These are phyloP conservation scores for Tubosaeta sp. DNA, from an alignment of 768 basidiomycete species.

Conservation along the genomic window DNA sequence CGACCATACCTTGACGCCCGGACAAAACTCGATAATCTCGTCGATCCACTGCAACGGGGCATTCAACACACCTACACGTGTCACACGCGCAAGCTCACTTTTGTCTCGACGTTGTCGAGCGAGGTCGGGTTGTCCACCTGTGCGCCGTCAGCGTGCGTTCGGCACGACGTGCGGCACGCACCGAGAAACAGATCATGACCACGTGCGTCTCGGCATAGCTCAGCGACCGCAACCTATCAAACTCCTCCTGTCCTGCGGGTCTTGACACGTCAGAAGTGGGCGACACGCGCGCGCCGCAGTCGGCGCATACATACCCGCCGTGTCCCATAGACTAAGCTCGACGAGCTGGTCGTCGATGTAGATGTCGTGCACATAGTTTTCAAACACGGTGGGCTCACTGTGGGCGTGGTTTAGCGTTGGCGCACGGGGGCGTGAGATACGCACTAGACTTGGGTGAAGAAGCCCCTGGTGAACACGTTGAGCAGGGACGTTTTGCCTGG, in stretches of 20 bases:
- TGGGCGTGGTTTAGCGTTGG: neutral
- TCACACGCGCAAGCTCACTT: conserved; percentile 42
- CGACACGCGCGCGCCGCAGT: neutral
- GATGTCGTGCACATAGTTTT: conserved; percentile 93
- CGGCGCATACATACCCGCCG: conserved; percentile 61
- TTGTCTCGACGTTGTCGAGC: conserved; percentile 91
- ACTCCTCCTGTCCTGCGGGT: conserved; percentile 84
- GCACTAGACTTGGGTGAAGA: conserved; percentile 93
- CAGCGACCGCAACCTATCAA: conserved; percentile 89
- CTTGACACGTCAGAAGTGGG: conserved; percentile 32
- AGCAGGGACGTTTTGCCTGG: conserved; percentile 78
- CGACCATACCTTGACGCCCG: conserved; percentile 78
- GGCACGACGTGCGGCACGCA: conserved; percentile 31
- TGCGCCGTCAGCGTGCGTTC: neutral
- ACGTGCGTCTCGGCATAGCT: conserved; percentile 97
- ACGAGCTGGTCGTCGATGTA: conserved; percentile 82
- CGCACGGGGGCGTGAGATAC: conserved; percentile 24
- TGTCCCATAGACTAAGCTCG: conserved; percentile 96
- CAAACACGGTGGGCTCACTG: conserved; percentile 93
- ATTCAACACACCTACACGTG: neutral
- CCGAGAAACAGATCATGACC: conserved; percentile 94
- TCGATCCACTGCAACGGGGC: conserved; percentile 79
- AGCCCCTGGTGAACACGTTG: conserved; percentile 86
- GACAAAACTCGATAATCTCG: conserved; percentile 88
- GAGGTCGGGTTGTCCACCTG: conserved; percentile 94